Conservation (phyloP, 2,329 filamentous ascomycete genomes). For the Trichophyton simii region DNA sequence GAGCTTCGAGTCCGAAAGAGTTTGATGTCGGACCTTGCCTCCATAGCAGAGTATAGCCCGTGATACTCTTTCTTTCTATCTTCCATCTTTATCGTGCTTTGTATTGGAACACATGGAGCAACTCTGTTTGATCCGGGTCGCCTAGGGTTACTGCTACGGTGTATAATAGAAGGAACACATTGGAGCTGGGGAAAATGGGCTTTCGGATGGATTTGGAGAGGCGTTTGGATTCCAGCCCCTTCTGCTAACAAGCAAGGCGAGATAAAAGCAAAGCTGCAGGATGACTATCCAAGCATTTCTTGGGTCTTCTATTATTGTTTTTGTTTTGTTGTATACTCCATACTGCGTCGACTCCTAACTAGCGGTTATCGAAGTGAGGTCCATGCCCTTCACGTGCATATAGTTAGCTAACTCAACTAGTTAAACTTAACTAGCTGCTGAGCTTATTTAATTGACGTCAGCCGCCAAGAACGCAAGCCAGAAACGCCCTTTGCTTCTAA, state of each 20-base stretch:
- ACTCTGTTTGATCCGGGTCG: not conserved
- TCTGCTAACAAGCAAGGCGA: not conserved
- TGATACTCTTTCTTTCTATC: slow-evolving; percentile 5
- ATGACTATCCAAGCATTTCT: not conserved
- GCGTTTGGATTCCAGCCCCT: not conserved
- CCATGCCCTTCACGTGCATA: not conserved
- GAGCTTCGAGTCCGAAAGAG: slow-evolving; percentile 28
- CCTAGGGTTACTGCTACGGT: not conserved
- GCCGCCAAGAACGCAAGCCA: not conserved
- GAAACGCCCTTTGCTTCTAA: not conserved
- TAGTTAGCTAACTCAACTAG: too few species aligned
- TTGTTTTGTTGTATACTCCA: not conserved
- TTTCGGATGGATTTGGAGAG: not conserved
- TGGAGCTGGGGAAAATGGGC: not conserved
- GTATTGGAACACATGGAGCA: not conserved
- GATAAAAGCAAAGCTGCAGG: not conserved
- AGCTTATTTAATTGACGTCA: not conserved
- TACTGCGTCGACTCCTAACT: too few species aligned
- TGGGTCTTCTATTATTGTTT: not conserved
- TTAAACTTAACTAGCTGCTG: too few species aligned
- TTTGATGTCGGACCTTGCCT: slow-evolving; percentile 22
- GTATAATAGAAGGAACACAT: not conserved
- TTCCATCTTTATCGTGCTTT: not conserved
- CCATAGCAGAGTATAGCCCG: slow-evolving; percentile 18
- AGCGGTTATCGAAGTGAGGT: not conserved